Conservation (phyloP, 352 stramenopile genomes). For the Globisporangium middletonii region DNA sequence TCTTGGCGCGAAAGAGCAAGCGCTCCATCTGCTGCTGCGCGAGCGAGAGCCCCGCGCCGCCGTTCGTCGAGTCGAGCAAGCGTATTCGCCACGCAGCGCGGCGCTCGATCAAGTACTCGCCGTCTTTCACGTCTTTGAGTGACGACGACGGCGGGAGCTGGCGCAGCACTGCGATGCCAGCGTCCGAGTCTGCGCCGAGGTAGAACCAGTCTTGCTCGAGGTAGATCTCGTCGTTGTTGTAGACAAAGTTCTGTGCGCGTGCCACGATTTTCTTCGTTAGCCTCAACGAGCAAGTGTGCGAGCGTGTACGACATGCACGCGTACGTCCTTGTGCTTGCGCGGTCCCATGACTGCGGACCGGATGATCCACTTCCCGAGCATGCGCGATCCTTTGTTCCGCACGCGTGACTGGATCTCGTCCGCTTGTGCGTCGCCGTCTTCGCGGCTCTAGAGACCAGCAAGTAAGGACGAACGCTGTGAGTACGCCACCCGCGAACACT, state of each 20-base stretch:
- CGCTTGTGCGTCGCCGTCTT: conserved; percentile 65
- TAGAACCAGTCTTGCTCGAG: conserved; percentile 86
- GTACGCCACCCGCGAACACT: background rate
- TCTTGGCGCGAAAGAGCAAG: conserved; percentile 62
- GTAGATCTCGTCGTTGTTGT: conserved; percentile 81
- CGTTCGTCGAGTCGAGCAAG: conserved; percentile 65
- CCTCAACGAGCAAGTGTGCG: background rate
- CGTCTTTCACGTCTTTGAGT: conserved; percentile 31
- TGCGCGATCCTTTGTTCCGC: conserved; percentile 67
- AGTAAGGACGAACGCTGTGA: background rate
- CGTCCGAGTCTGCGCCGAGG: conserved; percentile 58
- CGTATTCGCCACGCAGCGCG: conserved; percentile 62
- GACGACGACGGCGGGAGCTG: conserved; percentile 34
- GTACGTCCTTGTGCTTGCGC: conserved; percentile 44
- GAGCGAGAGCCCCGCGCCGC: conserved; percentile 49
- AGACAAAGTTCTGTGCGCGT: conserved; percentile 53
- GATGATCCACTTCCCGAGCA: conserved; percentile 77
- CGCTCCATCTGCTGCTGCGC: conserved; percentile 81
- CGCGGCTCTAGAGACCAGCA: conserved; percentile 30
- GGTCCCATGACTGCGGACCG: conserved; percentile 44
- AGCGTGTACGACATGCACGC: conserved; percentile 1
- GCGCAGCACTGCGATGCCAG: conserved; percentile 52
- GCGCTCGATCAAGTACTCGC: conserved; percentile 70
- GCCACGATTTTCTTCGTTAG: background rate
- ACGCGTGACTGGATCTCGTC: conserved; percentile 78